Evolutionary conservation across 202 grass and related monocot species (phyloP), one percentile per base, ranked within the genome.

Genomic region (Carex arenaria): DNA sequence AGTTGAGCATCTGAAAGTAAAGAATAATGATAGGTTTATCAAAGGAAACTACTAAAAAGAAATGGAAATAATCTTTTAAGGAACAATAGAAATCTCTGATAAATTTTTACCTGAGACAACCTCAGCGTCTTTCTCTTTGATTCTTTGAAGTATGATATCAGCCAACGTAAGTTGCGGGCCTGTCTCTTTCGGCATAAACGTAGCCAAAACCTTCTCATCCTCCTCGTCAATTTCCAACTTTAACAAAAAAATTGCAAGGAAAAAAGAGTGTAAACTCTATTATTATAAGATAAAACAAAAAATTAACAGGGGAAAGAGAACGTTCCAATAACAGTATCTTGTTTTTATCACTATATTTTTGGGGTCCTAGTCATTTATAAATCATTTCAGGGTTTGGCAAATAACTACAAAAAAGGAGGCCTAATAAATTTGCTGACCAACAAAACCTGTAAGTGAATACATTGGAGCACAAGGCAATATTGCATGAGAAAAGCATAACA

Each of bases 121-220:
- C 3, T 88, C 81, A 0, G 88, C 81, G 7, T 95, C 92, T 88
- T 95, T 98, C 55, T 95, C 83, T 54, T 85, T 93, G 20, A 98
- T 98, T 67, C 85, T 98, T 83, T 95, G 89, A 83, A 95, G 84
- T 43, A 98, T 98, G 57, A 95, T 84, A 87, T 98, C 93, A 4
- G 88, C 91, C 32, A 95, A 84, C 0, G 93, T 92, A 42, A 52
- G 88, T 56, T 89, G 88, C 5, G 84, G 80, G 19, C 85, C 85
- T 75, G 85, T 51, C 22, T 88, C 91, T 71, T 87, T 88, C 0
- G 84, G 78, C 89, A 93, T 92, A 89, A 98, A 98, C 0, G 86
- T 83, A 0, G 89, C 91, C 10, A 98, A 89, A 28, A 92, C 89
- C 88, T 55, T 93, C 88, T 98, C 89, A 12, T 98, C 93, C 61